phyloP scores from a whole-genome alignment of 352 stramenopile genomes.

The Phytophthora chlamydospora region DNA sequence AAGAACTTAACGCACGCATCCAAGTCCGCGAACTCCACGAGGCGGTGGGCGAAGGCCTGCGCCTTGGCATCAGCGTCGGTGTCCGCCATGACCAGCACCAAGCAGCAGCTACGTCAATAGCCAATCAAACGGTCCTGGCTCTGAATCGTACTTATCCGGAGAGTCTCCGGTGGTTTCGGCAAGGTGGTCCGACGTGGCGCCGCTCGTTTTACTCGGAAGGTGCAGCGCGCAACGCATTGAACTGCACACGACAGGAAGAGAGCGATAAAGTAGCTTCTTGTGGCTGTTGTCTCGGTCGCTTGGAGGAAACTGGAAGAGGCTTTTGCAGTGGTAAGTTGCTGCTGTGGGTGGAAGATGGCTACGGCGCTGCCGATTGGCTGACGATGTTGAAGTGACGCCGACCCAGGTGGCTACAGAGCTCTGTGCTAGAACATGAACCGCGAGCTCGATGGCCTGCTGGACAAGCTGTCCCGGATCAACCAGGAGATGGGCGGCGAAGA shows the following conservation, averaged over 20 bases:
- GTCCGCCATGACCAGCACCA: slow-evolving; percentile 10
- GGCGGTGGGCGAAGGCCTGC: slow-evolving; percentile 75
- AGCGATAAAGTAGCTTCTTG: background rate
- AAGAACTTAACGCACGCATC: slow-evolving; percentile 69
- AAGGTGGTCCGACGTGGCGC: background rate
- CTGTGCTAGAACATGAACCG: slow-evolving; percentile 52
- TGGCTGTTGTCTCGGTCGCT: background rate
- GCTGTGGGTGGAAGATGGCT: slow-evolving; percentile 18
- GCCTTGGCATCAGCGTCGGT: slow-evolving; percentile 25
- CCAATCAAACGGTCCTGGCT: slow-evolving; percentile 18
- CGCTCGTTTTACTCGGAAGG: slow-evolving; percentile 32
- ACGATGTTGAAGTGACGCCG: slow-evolving; percentile 36
- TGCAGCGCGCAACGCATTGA: slow-evolving; percentile 20
- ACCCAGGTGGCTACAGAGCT: slow-evolving; percentile 35
- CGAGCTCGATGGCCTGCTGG: slow-evolving; percentile 78
- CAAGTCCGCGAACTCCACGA: slow-evolving; percentile 77
- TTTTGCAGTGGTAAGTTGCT: slow-evolving; percentile 14
- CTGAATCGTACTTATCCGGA: slow-evolving; percentile 31
- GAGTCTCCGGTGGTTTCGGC: slow-evolving; percentile 16
- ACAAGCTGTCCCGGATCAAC: slow-evolving; percentile 80
- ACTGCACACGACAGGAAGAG: background rate
- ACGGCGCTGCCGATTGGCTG: slow-evolving; percentile 27
- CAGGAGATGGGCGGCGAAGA: slow-evolving; percentile 82
- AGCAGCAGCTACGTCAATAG: slow-evolving; percentile 10
- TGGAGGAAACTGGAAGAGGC: background rate